phyloP scores from a whole-genome alignment of 106 monocot genomes.

The Phalaenopsis aphrodite region DNA sequence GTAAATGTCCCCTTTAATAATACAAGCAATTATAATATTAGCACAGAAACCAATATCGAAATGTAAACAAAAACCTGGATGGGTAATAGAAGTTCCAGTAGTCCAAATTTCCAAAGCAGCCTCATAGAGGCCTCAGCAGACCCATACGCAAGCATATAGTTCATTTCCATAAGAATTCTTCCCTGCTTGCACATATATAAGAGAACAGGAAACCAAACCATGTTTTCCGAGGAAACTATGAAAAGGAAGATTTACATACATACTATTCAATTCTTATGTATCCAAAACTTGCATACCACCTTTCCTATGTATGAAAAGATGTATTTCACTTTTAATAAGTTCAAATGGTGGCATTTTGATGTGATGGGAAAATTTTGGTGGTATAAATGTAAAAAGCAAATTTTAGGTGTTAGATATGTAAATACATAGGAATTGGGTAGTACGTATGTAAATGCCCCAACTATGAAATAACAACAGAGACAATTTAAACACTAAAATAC shows the following conservation, averaged over 20 bases:
- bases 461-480: background rate
- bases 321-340: too few species aligned
- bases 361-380: too few species aligned
- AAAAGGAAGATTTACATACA: too few species aligned
- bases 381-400: too few species aligned
- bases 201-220: background rate
- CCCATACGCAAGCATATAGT: conserved; percentile 96
- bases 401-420: too few species aligned
- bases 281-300: too few species aligned
- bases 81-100: conserved; percentile 83
- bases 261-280: too few species aligned
- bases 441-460: too few species aligned
- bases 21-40: conserved; percentile 13
- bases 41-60: background rate
- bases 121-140: conserved; percentile 87
- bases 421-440: too few species aligned
- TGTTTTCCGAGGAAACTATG: background rate
- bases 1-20: background rate
- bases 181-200: conserved; percentile 29
- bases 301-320: too few species aligned
- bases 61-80: conserved; percentile 49
- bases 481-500: background rate
- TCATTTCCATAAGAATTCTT: conserved; percentile 92
- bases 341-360: too few species aligned
- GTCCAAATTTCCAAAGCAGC: conserved; percentile 91